Percentiles rank a stretch among this genome's conserved stretches.
Conservation (phyloP, 2,329 filamentous ascomycete species). For the Daldinia sp. region DNA sequence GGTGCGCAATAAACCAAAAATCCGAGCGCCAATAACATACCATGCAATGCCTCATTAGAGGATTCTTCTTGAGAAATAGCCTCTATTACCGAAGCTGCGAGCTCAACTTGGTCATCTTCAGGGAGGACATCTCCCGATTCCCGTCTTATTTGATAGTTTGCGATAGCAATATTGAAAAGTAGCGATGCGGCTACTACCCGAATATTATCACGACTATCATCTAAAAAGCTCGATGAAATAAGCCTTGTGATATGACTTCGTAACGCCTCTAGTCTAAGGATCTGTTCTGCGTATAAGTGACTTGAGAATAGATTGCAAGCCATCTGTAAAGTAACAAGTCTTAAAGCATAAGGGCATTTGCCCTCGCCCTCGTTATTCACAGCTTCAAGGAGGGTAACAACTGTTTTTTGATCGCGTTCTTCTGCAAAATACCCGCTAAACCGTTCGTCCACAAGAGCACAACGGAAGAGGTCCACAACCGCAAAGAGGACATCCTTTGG, state of each 20-base stretch:
- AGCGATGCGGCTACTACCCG: conserved; percentile 84
- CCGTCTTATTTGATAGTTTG: conserved; percentile 71
- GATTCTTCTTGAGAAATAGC: conserved; percentile 67
- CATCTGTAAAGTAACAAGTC: conserved; percentile 84
- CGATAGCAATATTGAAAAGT: conserved; percentile 80
- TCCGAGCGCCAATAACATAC: conserved; percentile 78
- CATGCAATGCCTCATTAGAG: conserved; percentile 77
- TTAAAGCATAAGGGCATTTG: conserved; percentile 78
- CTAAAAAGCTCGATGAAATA: conserved; percentile 80
- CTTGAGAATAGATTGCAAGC: conserved; percentile 86
- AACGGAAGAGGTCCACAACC: conserved; percentile 83
- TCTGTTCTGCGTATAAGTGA: conserved; percentile 71
- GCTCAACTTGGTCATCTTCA: conserved; percentile 78
- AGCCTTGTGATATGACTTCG: conserved; percentile 70
- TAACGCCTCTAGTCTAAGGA: conserved; percentile 62
- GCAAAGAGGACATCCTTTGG: conserved; percentile 76
- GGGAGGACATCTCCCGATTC: conserved; percentile 67
- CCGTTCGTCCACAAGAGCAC: conserved; percentile 78
- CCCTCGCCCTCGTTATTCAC: conserved; percentile 62
- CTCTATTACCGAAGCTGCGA: conserved; percentile 83
- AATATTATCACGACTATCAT: conserved; percentile 75
- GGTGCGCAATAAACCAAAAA: conserved; percentile 76
- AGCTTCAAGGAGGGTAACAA: conserved; percentile 67
- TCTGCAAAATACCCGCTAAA: conserved; percentile 85
- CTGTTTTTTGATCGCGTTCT: conserved; percentile 70